phyloP scores from a whole-genome alignment of 495 filamentous ascomycete species.

The Tuber umbilicatum region DNA sequence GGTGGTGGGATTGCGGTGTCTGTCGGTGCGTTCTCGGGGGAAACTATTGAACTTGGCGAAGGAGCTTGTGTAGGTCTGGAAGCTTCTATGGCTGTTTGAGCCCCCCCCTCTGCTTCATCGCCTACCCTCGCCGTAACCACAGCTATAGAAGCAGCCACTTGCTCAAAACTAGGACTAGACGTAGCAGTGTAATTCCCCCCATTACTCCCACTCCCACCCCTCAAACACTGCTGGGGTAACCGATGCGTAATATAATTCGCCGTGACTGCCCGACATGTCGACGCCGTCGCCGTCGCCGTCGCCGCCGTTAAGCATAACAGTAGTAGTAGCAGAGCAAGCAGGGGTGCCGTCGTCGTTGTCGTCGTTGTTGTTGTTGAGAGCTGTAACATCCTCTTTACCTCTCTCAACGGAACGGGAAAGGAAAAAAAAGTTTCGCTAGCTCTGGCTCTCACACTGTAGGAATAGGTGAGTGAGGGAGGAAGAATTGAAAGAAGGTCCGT shows the following conservation, averaged over 20 bases:
- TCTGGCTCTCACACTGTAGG: neutral
- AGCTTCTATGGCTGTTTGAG: slow-evolving; percentile 13
- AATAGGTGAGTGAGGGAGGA: neutral
- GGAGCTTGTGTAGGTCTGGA: slow-evolving; percentile 23
- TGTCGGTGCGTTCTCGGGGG: slow-evolving; percentile 9
- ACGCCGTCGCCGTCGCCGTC: slow-evolving; percentile 12
- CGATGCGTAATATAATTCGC: slow-evolving; percentile 77
- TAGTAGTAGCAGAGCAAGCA: neutral
- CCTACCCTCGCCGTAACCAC: slow-evolving; percentile 10
- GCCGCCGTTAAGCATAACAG: neutral
- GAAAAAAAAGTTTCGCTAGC: neutral
- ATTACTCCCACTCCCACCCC: slow-evolving; percentile 40
- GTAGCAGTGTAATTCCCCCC: slow-evolving; percentile 6
- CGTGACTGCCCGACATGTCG: slow-evolving; percentile 59
- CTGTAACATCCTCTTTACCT: neutral
- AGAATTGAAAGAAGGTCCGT: neutral
- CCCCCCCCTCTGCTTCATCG: slow-evolving; percentile 18
- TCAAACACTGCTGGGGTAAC: slow-evolving; percentile 69
- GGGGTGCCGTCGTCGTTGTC: neutral
- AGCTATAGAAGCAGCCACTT: slow-evolving; percentile 1
- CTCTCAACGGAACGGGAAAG: neutral
- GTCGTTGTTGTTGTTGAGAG: neutral
- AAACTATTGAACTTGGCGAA: slow-evolving; percentile 14
- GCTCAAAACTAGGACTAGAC: slow-evolving; percentile 5
- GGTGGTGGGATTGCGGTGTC: slow-evolving; percentile 9